Evolutionary conservation across 2,329 filamentous ascomycete genomes (phyloP).

Genomic region (Botrytis fragariae): DNA sequence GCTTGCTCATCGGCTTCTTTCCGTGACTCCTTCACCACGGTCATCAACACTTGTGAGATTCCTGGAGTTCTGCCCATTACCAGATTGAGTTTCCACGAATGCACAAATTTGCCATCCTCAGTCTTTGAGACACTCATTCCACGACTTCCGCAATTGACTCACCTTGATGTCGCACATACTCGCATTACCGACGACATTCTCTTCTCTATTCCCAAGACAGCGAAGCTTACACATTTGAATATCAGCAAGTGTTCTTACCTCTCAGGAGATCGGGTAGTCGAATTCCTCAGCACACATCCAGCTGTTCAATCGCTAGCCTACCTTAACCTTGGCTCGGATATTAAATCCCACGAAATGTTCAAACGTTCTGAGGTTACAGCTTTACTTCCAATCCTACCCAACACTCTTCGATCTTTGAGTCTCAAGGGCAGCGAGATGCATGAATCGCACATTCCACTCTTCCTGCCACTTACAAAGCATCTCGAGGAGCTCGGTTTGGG

Average conservation of each 20-base stretch:
- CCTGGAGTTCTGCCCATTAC: conserved; percentile 54
- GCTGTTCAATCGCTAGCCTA: conserved; percentile 66
- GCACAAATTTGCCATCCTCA: conserved; percentile 63
- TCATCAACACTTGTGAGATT: conserved; percentile 37
- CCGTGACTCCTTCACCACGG: conserved; percentile 60
- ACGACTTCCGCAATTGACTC: conserved; percentile 66
- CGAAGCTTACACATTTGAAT: conserved; percentile 73
- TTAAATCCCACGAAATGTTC: conserved; percentile 69
- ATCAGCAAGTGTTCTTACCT: conserved; percentile 72
- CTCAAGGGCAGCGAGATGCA: conserved; percentile 73
- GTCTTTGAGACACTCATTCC: conserved; percentile 70
- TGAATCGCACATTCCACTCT: conserved; percentile 58
- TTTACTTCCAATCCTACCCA: conserved; percentile 64
- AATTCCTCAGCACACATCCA: conserved; percentile 69
- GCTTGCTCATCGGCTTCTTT: conserved; percentile 69
- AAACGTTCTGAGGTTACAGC: conserved; percentile 61
- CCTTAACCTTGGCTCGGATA: conserved; percentile 71
- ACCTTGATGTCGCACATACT: conserved; percentile 77
- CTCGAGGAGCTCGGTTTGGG: conserved; percentile 76
- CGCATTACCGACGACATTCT: conserved; percentile 71
- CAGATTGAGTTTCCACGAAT: conserved; percentile 75
- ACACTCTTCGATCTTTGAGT: conserved; percentile 68
- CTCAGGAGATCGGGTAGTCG: conserved; percentile 62
- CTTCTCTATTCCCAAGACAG: conserved; percentile 66
- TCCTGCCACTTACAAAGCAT: conserved; percentile 65